Evolutionary conservation across 1,284 basidiomycete species (phyloP).

Genomic region (Fistulinella staudtii): DNA sequence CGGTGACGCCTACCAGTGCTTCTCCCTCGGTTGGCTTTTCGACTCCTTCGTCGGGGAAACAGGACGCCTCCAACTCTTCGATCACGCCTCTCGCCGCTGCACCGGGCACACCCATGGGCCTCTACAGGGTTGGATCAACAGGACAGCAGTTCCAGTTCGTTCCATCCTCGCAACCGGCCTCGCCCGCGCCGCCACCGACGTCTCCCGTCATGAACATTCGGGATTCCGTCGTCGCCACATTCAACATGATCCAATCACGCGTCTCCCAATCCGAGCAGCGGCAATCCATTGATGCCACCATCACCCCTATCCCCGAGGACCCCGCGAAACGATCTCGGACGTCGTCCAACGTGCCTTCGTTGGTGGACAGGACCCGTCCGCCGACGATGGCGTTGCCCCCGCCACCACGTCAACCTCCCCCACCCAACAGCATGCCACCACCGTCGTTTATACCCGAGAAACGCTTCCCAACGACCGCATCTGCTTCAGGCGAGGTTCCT

Average conservation of each 20-base stretch:
- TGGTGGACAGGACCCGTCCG: constrained; percentile 75
- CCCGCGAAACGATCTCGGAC: constrained; percentile 51
- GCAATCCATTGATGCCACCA: constrained; percentile 60
- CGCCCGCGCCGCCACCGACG: constrained; percentile 27
- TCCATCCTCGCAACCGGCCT: constrained; percentile 34
- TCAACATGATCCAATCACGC: constrained; percentile 37
- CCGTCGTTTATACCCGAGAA: constrained; percentile 72
- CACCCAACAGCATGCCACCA: constrained; percentile 66
- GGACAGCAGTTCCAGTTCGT: constrained; percentile 77
- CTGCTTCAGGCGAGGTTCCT: constrained; percentile 51
- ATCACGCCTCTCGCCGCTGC: constrained; percentile 25
- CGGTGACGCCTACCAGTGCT: constrained; percentile 36
- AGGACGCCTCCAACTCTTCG: constrained; percentile 29
- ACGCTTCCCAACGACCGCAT: constrained; percentile 50
- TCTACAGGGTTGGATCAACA: constrained; percentile 56
- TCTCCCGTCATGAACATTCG: constrained; percentile 43
- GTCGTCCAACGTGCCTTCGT: constrained; percentile 43
- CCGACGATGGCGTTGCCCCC: constrained; percentile 85
- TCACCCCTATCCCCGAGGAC: constrained; percentile 45
- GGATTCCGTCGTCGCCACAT: constrained; percentile 36
- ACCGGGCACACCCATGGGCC: constrained; percentile 30
- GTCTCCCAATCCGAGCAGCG: constrained; percentile 41
- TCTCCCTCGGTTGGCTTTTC: constrained; percentile 20
- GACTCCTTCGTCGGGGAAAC: constrained; percentile 28
- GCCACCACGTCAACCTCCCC: constrained; percentile 77